Percentiles rank a stretch among this genome's conserved stretches.
Evolutionary conservation across 768 basidiomycete species (phyloP).

Genomic region (Rhodotorula babjevae): DNA sequence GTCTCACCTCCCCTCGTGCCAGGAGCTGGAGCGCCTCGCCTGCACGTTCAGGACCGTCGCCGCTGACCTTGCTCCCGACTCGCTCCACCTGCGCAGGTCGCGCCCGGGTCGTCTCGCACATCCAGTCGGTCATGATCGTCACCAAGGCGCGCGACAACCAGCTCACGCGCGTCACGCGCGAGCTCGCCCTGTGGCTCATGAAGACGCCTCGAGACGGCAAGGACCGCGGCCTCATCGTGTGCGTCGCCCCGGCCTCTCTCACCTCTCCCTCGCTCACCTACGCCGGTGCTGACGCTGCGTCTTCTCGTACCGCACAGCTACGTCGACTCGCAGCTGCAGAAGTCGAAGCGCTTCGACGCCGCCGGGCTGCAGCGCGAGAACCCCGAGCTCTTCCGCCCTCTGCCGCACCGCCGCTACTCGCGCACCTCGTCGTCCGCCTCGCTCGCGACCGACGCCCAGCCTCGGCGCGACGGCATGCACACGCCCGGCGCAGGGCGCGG

Average conservation of each 20-base stretch:
- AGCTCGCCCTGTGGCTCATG: conserved; percentile 94
- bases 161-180: conserved; percentile 86
- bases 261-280: too few species aligned
- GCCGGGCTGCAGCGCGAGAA: conserved; percentile 77
- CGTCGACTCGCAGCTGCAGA: conserved; percentile 83
- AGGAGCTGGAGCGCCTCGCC: too few species aligned
- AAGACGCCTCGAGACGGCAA: conserved; percentile 62
- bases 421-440: conserved; percentile 36
- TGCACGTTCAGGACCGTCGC: too few species aligned
- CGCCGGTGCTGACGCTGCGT: background rate
- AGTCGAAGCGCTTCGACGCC: conserved; percentile 89
- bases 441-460: conserved; percentile 38
- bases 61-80: background rate
- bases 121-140: conserved; percentile 88
- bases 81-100: conserved; percentile 58
- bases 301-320: conserved; percentile 57
- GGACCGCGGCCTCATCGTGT: conserved; percentile 80
- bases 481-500: background rate
- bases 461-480: conserved; percentile 48
- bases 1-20: too few species aligned
- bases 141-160: conserved; percentile 97
- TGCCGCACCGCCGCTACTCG: conserved; percentile 63
- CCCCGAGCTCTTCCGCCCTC: conserved; percentile 78
- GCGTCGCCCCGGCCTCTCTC: conserved; percentile 40
- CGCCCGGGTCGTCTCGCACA: conserved; percentile 81